Base-by-base conservation (phyloP, 176 grass and related monocot genomes). In the barley (Hordeum vulgare) region DNA sequence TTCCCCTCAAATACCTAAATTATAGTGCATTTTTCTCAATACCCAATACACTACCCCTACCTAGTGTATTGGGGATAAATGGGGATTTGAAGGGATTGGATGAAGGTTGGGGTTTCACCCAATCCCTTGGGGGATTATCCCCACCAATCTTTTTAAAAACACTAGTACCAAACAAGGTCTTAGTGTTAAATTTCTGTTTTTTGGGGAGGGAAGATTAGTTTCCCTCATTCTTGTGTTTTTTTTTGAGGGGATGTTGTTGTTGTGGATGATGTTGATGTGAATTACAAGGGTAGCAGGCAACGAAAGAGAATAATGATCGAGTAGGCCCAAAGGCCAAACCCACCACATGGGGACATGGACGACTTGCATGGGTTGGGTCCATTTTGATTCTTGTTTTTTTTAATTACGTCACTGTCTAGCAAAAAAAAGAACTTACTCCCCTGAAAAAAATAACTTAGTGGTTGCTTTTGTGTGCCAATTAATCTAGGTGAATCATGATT, bases 271-370 rank as follows among this genome's bases (percentile, higher is more conserved):
- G 42, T 49, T 74, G 71, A 74, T 74, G 71, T 74, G 71, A 74
- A 74, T 74, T 51, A 42, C 21, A 70, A 40, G 40, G 36, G 41
- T 51, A 74, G 42, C 42, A 74, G 41, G 42, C 28, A 74, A 25
- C 1, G 8, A 51, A 18, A 74, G 42, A 42, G 42, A 74, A 74
- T 74, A 74, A 74, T 74, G 71, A 49, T 49, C 45, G 14, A 74
- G 71, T 74, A 51, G 71, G 71, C 71, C 71, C 71, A 74, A 74
- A 74, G 71, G 42, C 42, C 42, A 28, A 74, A 74, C 71, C 71
- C 41, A 74, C 42, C 71, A 74, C 71, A 74, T 74, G 71, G 71
- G 42, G 42, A 74, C 71, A 74, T 74, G 71, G 71, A 49, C 15
- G 71, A 49, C 26, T 74, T 74, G 71, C 70, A 73, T 49, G 41